Evolutionary conservation across 768 basidiomycete species (phyloP), one percentile per base, ranked within the genome.

Genomic region (Calocybe indica): DNA sequence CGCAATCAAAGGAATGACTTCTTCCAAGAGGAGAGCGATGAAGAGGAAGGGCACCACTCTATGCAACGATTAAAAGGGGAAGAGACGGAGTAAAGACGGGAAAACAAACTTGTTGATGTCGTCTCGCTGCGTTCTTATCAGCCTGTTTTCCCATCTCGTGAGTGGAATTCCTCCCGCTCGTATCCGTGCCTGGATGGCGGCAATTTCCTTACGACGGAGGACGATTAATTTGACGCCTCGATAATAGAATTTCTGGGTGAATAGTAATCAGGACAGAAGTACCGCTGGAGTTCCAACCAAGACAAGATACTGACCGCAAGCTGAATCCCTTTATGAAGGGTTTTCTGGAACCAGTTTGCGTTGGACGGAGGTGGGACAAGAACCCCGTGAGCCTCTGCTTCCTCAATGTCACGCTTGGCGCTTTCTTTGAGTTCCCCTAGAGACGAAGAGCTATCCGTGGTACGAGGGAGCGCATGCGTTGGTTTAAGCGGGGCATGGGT

Each of bases 21-120:
- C 91, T 62, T 93, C 91, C 1, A 89, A 69, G 10, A 92, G 61
- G 28, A 88, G 60, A 29, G 89, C 74, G 49, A 91, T 79, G 55
- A 88, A 55, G 7, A 90, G 59, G 67, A 92, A 93, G 0, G 91
- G 91, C 3, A 91, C 67, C 35, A 92, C 75, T 67, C 88, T 87
- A 51, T 15, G 40, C 38, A 51, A 8, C 38, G 39, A 7, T 28
- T 52, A 37, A 22, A 22, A 56, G 55, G 55, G 42, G 54, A 55
- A 35, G 33, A 37, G 32, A 22, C 36, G 11, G 37, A 32, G 47
- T 11, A 10, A 22, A 35, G 45, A 15, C 34, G 37, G 40, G 5
- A 10, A 30, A 14, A 57, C 62, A 41, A 43, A 90, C 88, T 90
- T 90, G 57, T 80, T 70, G 5, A 83, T 62, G 60, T 93, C 91